Percentiles rank a stretch among this genome's conserved stretches.
These are phyloP conservation scores for Epichloe gansuensis DNA, from an alignment of 2,329 filamentous ascomycete genomes.

Conservation along the genomic window DNA sequence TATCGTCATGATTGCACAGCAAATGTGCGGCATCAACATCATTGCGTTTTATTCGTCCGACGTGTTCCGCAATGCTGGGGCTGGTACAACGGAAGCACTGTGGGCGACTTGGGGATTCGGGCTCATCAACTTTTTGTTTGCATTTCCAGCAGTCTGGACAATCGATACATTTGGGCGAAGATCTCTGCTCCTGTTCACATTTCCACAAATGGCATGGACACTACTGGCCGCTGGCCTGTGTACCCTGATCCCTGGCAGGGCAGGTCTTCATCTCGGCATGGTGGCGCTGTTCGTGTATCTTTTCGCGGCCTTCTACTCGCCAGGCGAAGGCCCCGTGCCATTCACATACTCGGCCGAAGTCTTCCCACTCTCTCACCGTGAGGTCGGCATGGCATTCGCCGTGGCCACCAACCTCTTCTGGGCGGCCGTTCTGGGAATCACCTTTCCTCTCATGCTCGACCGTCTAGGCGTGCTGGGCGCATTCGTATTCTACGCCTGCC, in stretches of 20 bases:
- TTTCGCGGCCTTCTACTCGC: conserved; percentile 38
- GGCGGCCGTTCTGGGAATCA: conserved; percentile 49
- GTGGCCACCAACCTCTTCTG: conserved; percentile 53
- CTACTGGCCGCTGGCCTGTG: conserved; percentile 31
- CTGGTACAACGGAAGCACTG: conserved; percentile 41
- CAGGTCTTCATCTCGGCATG: conserved; percentile 26
- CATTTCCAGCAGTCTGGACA: conserved; percentile 44
- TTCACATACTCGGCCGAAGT: conserved; percentile 59
- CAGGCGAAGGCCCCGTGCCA: conserved; percentile 51
- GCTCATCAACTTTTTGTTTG: conserved; percentile 44
- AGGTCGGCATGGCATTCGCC: conserved; percentile 58
- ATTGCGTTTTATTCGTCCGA: conserved; percentile 65
- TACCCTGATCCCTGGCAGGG: conserved; percentile 33
- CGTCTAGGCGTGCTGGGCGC: conserved; percentile 32
- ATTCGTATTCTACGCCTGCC: conserved; percentile 41
- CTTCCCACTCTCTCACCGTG: conserved; percentile 56
- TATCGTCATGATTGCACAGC: conserved; percentile 67
- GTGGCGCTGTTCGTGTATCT: conserved; percentile 45
- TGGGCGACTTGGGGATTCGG: conserved; percentile 46
- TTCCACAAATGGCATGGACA: conserved; percentile 30
- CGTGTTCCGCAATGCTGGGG: conserved; percentile 45
- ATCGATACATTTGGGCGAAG: conserved; percentile 46
- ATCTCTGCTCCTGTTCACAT: conserved; percentile 31
- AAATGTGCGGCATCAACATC: conserved; percentile 60
- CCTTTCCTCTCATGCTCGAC: conserved; percentile 44